Evolutionary conservation across 2,329 filamentous ascomycete species (phyloP).

Genomic region (Aspergillus sp.): DNA sequence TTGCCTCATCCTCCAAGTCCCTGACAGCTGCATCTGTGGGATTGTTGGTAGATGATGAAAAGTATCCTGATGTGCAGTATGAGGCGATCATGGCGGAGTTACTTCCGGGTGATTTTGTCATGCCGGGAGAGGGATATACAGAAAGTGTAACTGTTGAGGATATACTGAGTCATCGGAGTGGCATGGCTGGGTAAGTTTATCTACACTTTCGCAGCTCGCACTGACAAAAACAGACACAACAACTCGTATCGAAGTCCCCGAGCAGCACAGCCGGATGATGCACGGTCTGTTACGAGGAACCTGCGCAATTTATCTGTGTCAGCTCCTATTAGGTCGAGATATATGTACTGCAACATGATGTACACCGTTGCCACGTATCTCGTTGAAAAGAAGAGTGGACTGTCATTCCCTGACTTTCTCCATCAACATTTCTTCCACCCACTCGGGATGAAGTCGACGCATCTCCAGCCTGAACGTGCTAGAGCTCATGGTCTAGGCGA

Average conservation of each 20-base stretch:
- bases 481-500: constrained; percentile 14
- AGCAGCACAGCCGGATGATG: constrained; percentile 24
- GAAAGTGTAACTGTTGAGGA: constrained; percentile 52
- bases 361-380: constrained; percentile 44
- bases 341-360: constrained; percentile 51
- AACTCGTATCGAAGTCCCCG: constrained; percentile 23
- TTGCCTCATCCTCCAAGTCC: constrained; percentile 19
- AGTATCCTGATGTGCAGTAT: constrained; percentile 40
- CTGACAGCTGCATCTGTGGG: constrained; percentile 21
- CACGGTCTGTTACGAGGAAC: constrained; percentile 37
- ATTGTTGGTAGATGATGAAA: constrained; percentile 40
- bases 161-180: constrained; percentile 49
- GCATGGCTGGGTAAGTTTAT: constrained; percentile 40
- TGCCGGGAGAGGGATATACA: constrained; percentile 44
- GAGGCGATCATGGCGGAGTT: constrained; percentile 43
- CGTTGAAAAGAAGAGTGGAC: constrained; percentile 40
- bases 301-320: constrained; percentile 44
- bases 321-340: constrained; percentile 41
- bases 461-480: constrained; percentile 31
- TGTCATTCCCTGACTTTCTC: constrained; percentile 38
- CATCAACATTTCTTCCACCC: constrained; percentile 41
- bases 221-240: constrained; percentile 26
- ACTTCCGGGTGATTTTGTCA: constrained; percentile 50
- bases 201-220: constrained; percentile 3
- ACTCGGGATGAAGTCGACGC: constrained; percentile 38